phyloP scores from a whole-genome alignment of 2,329 filamentous ascomycete genomes.

The Hypoxylon sp. region DNA sequence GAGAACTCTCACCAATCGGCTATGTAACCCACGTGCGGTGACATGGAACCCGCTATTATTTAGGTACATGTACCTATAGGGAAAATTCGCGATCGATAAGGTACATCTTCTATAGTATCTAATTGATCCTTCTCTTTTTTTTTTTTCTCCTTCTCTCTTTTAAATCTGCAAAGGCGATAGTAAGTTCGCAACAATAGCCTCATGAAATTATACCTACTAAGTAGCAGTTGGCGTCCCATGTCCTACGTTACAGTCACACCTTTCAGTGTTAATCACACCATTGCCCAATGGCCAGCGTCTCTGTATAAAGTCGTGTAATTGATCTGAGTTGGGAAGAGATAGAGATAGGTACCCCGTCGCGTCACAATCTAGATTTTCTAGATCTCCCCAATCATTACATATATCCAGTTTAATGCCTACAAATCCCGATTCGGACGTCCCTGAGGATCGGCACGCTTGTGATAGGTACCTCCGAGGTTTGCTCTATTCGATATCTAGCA shows the following conservation, averaged over 20 bases:
- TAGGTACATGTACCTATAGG: background rate
- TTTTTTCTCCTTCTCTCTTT: too few relatives aligned
- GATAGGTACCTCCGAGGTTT: background rate
- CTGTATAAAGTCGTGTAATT: too few relatives aligned
- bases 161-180: background rate
- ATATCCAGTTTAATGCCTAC: background rate
- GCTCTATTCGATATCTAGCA: background rate
- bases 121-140: too few relatives aligned
- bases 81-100: too few relatives aligned
- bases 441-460: background rate
- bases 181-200: background rate
- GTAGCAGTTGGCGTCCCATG: background rate
- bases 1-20: slow-evolving; percentile 36
- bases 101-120: too few relatives aligned
- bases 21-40: slow-evolving; percentile 37
- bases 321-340: too few relatives aligned
- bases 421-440: slow-evolving; percentile 1
- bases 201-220: background rate
- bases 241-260: background rate
- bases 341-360: background rate
- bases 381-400: background rate
- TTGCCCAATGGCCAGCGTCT: too few relatives aligned
- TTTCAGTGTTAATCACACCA: too few relatives aligned
- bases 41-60: slow-evolving; percentile 14
- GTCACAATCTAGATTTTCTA: background rate